phyloP scores from a whole-genome alignment of 2,329 filamentous ascomycete species.

The Aspergillus sp. region DNA sequence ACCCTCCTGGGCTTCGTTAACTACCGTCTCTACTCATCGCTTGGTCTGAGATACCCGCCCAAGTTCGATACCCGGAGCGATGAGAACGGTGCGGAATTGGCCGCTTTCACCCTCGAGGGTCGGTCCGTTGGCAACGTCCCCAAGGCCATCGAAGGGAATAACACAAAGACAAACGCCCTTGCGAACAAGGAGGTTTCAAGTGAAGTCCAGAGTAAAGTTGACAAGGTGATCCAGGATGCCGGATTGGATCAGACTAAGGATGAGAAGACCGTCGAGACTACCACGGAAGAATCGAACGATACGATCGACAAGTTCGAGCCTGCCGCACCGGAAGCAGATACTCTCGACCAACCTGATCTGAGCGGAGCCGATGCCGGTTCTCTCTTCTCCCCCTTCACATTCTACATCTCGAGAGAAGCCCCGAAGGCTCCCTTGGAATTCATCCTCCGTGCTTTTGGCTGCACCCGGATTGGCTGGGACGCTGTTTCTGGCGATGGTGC shows the following conservation, averaged over 20 bases:
- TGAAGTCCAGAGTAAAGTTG: constrained; percentile 62
- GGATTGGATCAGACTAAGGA: constrained; percentile 37
- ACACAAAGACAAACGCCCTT: constrained; percentile 48
- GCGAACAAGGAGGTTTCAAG: constrained; percentile 55
- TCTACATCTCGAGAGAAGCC: constrained; percentile 91
- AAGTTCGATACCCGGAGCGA: constrained; percentile 86
- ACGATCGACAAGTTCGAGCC: constrained; percentile 89
- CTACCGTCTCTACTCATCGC: constrained; percentile 83
- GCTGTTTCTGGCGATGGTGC: constrained; percentile 81
- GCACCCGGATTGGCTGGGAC: constrained; percentile 94
- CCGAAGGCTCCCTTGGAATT: constrained; percentile 88
- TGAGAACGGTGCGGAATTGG: constrained; percentile 81
- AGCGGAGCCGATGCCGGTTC: constrained; percentile 60
- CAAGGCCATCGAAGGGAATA: constrained; percentile 47
- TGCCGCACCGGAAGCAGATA: constrained; percentile 73
- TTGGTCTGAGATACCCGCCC: constrained; percentile 90
- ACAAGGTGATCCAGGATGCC: constrained; percentile 43
- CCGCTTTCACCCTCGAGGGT: constrained; percentile 83
- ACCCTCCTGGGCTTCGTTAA: constrained; percentile 94
- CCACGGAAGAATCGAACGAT: constrained; percentile 46
- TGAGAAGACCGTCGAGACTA: constrained; percentile 38
- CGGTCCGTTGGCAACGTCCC: constrained; percentile 49
- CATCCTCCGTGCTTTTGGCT: constrained; percentile 86
- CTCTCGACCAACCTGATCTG: constrained; percentile 69
- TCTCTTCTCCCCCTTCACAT: constrained; percentile 82